Evolutionary conservation across 306 rosid species (phyloP).

Genomic region (Malus sieversii): DNA sequence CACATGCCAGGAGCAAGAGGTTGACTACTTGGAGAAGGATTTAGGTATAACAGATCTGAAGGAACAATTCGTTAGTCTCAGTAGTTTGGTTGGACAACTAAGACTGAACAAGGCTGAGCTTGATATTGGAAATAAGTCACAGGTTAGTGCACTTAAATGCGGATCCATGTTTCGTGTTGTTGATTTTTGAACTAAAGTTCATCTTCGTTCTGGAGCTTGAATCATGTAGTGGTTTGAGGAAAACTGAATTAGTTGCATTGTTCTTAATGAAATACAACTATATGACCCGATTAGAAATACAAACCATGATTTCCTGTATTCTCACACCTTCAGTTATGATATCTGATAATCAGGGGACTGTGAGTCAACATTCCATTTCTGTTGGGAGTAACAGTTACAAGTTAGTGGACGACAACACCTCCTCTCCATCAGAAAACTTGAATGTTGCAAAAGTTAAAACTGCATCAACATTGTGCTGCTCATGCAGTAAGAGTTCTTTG

Average conservation of each 20-base stretch:
- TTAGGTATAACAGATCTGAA: constrained; percentile 53
- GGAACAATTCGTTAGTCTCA: constrained; percentile 53
- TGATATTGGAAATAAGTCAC: constrained; percentile 26
- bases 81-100: constrained; percentile 51
- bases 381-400: constrained; percentile 29
- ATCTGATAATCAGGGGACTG: constrained; percentile 35
- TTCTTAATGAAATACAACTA: neutral
- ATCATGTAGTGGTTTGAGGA: neutral
- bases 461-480: constrained; percentile 53
- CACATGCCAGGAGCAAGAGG: constrained; percentile 37
- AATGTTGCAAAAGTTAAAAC: constrained; percentile 25
- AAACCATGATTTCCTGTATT: neutral
- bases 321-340: constrained; percentile 8
- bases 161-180: neutral
- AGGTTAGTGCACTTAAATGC: constrained; percentile 43
- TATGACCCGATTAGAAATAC: neutral
- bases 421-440: constrained; percentile 34
- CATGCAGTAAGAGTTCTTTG: constrained; percentile 68
- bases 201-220: neutral
- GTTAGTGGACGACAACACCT: constrained; percentile 14
- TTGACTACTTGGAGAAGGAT: constrained; percentile 36
- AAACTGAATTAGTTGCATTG: neutral
- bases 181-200: neutral
- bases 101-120: constrained; percentile 44
- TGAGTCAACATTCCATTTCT: constrained; percentile 32